These are phyloP conservation scores for Trichoderma gracile DNA, from an alignment of 2,329 filamentous ascomycete genomes.

Conservation along the genomic window DNA sequence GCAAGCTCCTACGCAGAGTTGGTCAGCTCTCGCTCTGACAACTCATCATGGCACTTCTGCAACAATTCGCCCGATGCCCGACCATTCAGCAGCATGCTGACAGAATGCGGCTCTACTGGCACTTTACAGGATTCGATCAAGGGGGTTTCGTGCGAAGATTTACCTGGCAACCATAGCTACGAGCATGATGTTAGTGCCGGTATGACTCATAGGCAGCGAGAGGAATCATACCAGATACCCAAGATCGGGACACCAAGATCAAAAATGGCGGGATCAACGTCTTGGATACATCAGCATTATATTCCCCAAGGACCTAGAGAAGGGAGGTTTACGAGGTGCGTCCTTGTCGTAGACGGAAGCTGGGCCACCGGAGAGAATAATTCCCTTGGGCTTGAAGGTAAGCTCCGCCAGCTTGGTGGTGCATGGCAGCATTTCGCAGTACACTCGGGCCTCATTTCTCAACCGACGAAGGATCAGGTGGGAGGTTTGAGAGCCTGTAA, in stretches of 20 bases:
- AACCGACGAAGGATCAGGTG: slow-evolving; percentile 66
- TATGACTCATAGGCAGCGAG: slow-evolving; percentile 25
- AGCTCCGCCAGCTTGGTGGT: slow-evolving; percentile 78
- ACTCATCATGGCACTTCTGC: not conserved
- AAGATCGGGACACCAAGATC: slow-evolving; percentile 56
- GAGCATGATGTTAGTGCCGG: slow-evolving; percentile 1
- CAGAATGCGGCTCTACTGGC: not conserved
- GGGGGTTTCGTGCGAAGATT: not conserved
- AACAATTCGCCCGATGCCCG: not conserved
- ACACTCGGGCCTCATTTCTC: slow-evolving; percentile 49
- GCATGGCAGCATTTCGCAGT: slow-evolving; percentile 85
- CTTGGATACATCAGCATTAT: slow-evolving; percentile 46
- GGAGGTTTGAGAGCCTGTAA: slow-evolving; percentile 69
- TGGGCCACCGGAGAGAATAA: slow-evolving; percentile 62
- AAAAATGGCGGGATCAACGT: slow-evolving; percentile 74
- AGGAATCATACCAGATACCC: slow-evolving; percentile 32
- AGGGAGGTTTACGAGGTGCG: slow-evolving; percentile 52
- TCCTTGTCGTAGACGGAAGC: slow-evolving; percentile 77
- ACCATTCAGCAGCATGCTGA: not conserved
- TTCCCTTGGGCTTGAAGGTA: slow-evolving; percentile 75
- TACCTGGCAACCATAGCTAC: slow-evolving; percentile 20
- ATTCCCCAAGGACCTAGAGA: not conserved
- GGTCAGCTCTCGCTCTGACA: not conserved
- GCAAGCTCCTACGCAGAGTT: slow-evolving; percentile 62
- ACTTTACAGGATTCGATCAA: not conserved